A percentile compares a stretch with the other conserved stretches of the same genome.
phyloP scores from a whole-genome alignment of 2,329 filamentous ascomycete genomes.

The Drechslera avenae region DNA sequence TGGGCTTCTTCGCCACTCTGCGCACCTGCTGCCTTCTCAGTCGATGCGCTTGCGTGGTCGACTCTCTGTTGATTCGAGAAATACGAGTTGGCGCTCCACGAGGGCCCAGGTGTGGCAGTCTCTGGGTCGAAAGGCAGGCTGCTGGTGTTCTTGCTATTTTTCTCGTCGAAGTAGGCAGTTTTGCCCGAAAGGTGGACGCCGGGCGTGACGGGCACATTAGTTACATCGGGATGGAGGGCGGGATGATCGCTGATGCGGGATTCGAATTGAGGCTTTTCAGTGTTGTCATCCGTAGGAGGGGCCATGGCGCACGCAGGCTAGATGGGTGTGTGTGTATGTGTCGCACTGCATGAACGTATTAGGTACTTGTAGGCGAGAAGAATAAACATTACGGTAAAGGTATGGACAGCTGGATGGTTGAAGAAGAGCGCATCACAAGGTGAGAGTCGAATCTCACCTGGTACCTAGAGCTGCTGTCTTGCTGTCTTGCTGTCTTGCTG shows the following conservation, averaged over 20 bases:
- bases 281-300: conserved; percentile 28
- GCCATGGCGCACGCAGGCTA: conserved; percentile 29
- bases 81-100: conserved; percentile 47
- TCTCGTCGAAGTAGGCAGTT: conserved; percentile 46
- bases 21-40: conserved; percentile 53
- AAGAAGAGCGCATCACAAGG: conserved; percentile 5
- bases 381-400: conserved; percentile 8
- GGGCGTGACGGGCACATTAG: conserved; percentile 51
- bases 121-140: conserved; percentile 39
- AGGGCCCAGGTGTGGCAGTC: conserved; percentile 39
- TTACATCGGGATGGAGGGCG: conserved; percentile 48
- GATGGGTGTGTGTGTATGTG: conserved; percentile 9
- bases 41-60: conserved; percentile 38
- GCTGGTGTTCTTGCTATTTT: conserved; percentile 20
- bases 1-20: conserved; percentile 57
- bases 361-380: conserved; percentile 12
- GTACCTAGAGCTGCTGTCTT: not conserved
- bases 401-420: conserved; percentile 6
- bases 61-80: conserved; percentile 34
- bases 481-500: not conserved
- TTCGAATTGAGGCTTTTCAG: conserved; percentile 29
- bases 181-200: conserved; percentile 45
- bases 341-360: conserved; percentile 32
- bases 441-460: conserved; percentile 13
- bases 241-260: conserved; percentile 43